phyloP scores from a whole-genome alignment of 169 alveolate genomes.

The Cystoisospora suis region DNA sequence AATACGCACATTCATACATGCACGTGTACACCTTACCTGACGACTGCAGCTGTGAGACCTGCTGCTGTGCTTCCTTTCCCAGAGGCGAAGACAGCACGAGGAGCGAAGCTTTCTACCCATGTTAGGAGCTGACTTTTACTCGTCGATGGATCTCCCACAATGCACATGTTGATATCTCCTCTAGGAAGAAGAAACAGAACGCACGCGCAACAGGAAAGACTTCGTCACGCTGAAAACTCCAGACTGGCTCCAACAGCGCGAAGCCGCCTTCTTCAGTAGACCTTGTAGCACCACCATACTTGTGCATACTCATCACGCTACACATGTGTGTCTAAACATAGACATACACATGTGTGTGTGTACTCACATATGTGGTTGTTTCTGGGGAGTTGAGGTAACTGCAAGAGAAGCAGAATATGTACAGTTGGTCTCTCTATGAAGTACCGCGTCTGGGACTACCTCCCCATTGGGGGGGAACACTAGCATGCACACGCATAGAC shows the following conservation, averaged over 20 bases:
- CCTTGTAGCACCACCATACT: conserved; percentile 85
- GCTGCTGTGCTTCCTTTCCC: conserved; percentile 99
- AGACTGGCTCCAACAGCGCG: too few species aligned
- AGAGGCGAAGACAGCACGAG: conserved; percentile 93
- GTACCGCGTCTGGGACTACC: too few species aligned
- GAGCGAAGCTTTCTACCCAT: conserved; percentile 95
- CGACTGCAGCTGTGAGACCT: conserved; percentile 98
- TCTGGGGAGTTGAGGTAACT: too few species aligned
- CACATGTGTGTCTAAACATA: neutral
- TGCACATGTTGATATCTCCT: conserved; percentile 96
- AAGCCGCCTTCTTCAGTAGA: too few species aligned
- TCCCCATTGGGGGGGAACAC: too few species aligned
- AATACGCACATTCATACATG: too few species aligned
- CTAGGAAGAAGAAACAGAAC: conserved; percentile 94
- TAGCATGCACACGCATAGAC: too few species aligned
- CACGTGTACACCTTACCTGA: conserved; percentile 74
- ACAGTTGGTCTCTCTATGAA: too few species aligned
- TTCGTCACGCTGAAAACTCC: too few species aligned
- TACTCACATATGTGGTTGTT: too few species aligned
- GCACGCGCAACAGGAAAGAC: too few species aligned
- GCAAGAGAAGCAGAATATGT: too few species aligned
- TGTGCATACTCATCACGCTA: neutral
- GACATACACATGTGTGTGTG: neutral
- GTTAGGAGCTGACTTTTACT: conserved; percentile 98
- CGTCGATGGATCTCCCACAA: conserved; percentile 97